A percentile compares a stretch with the other conserved stretches of the same genome.
These are phyloP conservation scores for Casaregolazyma suthepensis DNA, from an alignment of 1,139 yeast species.

Conservation along the genomic window DNA sequence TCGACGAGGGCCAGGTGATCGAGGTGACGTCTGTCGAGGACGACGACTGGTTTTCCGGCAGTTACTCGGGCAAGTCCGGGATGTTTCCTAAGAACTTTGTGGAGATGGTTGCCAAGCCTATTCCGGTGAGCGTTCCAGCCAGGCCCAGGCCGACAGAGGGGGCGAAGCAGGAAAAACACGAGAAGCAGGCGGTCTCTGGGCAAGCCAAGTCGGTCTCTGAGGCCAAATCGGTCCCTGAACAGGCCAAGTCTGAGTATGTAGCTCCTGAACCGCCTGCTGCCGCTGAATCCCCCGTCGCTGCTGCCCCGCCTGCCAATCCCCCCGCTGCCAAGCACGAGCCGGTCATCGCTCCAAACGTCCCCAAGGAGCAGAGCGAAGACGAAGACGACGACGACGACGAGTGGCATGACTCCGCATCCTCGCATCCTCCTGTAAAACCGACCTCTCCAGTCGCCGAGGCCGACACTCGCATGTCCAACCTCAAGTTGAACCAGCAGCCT, in stretches of 20 bases:
- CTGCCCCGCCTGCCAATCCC: slow-evolving; percentile 15
- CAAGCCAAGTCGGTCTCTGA: no score
- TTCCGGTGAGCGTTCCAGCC: slow-evolving; percentile 5
- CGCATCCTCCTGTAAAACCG: slow-evolving; percentile 8
- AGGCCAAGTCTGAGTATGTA: no score
- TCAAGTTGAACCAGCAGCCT: neutral
- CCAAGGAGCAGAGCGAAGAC: slow-evolving; percentile 13
- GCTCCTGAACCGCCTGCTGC: no score
- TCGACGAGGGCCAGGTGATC: slow-evolving; percentile 60
- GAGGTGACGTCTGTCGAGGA: slow-evolving; percentile 75
- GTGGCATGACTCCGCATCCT: slow-evolving; percentile 13
- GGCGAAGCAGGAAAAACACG: no score
- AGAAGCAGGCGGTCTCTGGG: no score
- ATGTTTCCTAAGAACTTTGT: slow-evolving; percentile 90
- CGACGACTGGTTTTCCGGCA: slow-evolving; percentile 86
- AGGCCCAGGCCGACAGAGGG: no score
- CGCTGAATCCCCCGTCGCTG: no score
- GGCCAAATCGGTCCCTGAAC: no score
- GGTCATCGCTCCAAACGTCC: slow-evolving; percentile 14
- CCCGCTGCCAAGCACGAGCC: neutral
- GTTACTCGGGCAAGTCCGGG: slow-evolving; percentile 54
- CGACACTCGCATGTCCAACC: neutral
- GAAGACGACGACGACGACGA: slow-evolving; percentile 15
- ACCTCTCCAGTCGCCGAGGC: neutral
- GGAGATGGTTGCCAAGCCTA: slow-evolving; percentile 29